Evolutionary conservation across 2,329 filamentous ascomycete species (phyloP).

Genomic region (Myriosclerotinia duriaeana): DNA sequence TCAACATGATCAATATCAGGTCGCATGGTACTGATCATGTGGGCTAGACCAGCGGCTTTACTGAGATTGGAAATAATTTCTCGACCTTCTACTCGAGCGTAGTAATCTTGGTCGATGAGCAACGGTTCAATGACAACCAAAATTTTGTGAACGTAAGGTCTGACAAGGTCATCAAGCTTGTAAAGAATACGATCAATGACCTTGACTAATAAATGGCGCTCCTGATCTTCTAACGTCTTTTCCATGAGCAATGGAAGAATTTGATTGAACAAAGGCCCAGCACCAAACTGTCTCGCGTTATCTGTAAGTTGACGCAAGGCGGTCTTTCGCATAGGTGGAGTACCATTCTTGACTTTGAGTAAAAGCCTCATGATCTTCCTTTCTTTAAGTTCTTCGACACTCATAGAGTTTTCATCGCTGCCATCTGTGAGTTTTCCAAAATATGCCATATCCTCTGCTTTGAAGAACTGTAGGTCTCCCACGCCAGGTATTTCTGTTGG

Average conservation of each 20-base stretch:
- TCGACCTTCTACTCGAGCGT: conserved; percentile 94
- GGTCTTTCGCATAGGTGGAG: conserved; percentile 97
- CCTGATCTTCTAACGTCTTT: conserved; percentile 94
- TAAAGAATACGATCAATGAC: conserved; percentile 98
- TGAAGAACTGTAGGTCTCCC: conserved; percentile 96
- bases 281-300: conserved; percentile 93
- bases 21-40: conserved; percentile 99
- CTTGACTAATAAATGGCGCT: conserved; percentile 96
- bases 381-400: conserved; percentile 94
- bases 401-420: conserved; percentile 85
- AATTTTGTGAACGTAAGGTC: conserved; percentile 97
- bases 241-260: conserved; percentile 97
- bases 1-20: conserved; percentile 98
- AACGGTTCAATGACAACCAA: conserved; percentile 98
- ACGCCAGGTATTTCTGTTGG: conserved; percentile 95
- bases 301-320: conserved; percentile 95
- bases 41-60: conserved; percentile 93
- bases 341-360: conserved; percentile 98
- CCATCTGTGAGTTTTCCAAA: conserved; percentile 97
- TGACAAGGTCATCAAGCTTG: conserved; percentile 94
- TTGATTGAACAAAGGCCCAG: conserved; percentile 92
- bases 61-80: conserved; percentile 98
- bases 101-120: conserved; percentile 99
- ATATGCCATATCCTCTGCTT: conserved; percentile 97
- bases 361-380: conserved; percentile 97